phyloP scores from a whole-genome alignment of 2,329 filamentous ascomycete species.

The Penicillium fuscoglaucum region DNA sequence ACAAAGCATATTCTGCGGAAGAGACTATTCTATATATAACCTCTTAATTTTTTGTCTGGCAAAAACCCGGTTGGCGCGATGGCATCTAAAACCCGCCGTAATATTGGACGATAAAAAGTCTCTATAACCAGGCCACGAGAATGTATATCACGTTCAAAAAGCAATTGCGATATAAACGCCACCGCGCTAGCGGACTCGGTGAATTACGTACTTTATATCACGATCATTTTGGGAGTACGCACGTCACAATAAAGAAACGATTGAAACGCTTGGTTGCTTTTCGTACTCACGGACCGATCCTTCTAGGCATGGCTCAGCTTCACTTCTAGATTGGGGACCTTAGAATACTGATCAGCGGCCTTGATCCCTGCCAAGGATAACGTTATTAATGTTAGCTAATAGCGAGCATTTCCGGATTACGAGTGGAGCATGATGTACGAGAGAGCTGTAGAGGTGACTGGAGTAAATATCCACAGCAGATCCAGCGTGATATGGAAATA shows the following conservation, averaged over 20 bases:
- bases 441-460: not conserved
- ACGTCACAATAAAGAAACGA: not conserved
- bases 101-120: too few species aligned
- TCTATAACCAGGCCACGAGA: not conserved
- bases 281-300: not conserved
- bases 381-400: not conserved
- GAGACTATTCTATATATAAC: too few species aligned
- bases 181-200: too few species aligned
- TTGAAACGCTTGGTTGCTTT: not conserved
- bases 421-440: not conserved
- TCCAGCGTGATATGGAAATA: not conserved
- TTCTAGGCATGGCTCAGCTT: not conserved
- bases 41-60: too few species aligned
- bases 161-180: too few species aligned
- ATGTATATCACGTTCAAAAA: too few species aligned
- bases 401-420: not conserved
- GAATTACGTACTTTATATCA: too few species aligned
- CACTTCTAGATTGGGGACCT: not conserved
- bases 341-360: not conserved
- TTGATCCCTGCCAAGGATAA: not conserved
- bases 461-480: not conserved
- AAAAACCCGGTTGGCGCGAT: too few species aligned
- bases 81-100: too few species aligned
- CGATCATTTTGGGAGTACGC: not conserved
- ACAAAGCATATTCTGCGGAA: too few species aligned